Conservation (phyloP, 2,329 filamentous ascomycete genomes). For the Mollisiaceae sp. region DNA sequence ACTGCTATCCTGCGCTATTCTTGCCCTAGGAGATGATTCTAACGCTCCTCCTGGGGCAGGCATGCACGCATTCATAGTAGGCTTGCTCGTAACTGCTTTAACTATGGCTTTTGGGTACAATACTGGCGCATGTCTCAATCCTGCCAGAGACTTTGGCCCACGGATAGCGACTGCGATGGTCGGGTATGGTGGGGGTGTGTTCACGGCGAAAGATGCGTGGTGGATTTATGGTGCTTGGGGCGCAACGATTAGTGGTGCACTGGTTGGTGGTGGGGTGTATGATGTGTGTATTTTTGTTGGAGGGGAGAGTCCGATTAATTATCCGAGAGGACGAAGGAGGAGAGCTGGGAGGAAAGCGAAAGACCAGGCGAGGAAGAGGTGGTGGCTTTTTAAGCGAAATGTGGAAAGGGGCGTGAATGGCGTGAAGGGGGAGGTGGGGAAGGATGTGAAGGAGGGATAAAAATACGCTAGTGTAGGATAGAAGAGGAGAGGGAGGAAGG, state of each 20-base stretch:
- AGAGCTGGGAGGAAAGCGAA: slow-evolving; percentile 48
- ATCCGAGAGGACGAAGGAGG: slow-evolving; percentile 50
- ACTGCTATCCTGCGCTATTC: slow-evolving; percentile 48
- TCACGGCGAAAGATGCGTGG: background rate
- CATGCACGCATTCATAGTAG: slow-evolving; percentile 56
- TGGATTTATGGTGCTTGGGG: slow-evolving; percentile 11
- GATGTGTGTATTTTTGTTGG: slow-evolving; percentile 56
- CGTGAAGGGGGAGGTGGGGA: background rate
- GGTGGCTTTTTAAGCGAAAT: background rate
- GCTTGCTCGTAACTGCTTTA: slow-evolving; percentile 47
- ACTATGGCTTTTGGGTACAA: slow-evolving; percentile 51
- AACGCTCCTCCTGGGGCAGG: slow-evolving; percentile 55
- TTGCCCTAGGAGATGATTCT: slow-evolving; percentile 52
- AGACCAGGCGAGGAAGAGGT: background rate
- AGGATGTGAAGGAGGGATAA: background rate
- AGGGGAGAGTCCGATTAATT: slow-evolving; percentile 56
- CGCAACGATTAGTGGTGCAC: slow-evolving; percentile 40
- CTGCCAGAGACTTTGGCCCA: slow-evolving; percentile 55
- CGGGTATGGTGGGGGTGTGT: slow-evolving; percentile 1
- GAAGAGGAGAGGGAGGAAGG: too few relatives aligned
- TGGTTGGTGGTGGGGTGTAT: slow-evolving; percentile 54
- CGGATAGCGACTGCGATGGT: slow-evolving; percentile 43
- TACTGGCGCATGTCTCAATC: slow-evolving; percentile 55
- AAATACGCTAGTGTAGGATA: background rate
- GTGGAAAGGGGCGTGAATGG: background rate